phyloP scores from a whole-genome alignment of 2,329 filamentous ascomycete genomes.

The Fusarium odoratissimum region DNA sequence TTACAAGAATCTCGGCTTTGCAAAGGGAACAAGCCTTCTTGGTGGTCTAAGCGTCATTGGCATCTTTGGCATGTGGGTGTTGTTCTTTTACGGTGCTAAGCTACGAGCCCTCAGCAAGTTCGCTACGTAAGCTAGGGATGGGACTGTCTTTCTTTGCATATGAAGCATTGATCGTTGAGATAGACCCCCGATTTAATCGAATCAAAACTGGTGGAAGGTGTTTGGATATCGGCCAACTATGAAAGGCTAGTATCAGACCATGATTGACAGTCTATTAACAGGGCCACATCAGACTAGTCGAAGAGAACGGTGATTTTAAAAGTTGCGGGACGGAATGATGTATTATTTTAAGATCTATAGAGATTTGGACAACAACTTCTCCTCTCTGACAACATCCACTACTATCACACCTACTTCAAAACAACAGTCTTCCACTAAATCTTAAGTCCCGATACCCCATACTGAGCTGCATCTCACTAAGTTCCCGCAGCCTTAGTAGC shows the following conservation, averaged over 20 bases:
- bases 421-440: fast-evolving
- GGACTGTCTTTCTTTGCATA: neutral
- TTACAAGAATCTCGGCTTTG: neutral
- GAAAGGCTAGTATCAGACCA: neutral
- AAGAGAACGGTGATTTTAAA: neutral
- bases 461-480: too few species aligned
- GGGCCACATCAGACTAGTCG: neutral
- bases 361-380: fast-evolving
- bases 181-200: neutral
- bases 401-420: too few species aligned
- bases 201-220: fast-evolving
- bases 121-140: constrained; percentile 46
- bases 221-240: neutral
- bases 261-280: neutral
- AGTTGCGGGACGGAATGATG: neutral
- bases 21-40: constrained; percentile 46
- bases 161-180: neutral
- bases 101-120: constrained; percentile 69
- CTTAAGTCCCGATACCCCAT: fast-evolving
- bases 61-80: constrained; percentile 66
- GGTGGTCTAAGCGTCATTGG: constrained; percentile 65
- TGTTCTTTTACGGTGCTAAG: constrained; percentile 67
- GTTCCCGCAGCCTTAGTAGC: too few species aligned
- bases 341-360: neutral
- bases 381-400: neutral